These are phyloP conservation scores for Lactarius hatsudake DNA, from an alignment of 768 basidiomycete species.

Conservation along the genomic window DNA sequence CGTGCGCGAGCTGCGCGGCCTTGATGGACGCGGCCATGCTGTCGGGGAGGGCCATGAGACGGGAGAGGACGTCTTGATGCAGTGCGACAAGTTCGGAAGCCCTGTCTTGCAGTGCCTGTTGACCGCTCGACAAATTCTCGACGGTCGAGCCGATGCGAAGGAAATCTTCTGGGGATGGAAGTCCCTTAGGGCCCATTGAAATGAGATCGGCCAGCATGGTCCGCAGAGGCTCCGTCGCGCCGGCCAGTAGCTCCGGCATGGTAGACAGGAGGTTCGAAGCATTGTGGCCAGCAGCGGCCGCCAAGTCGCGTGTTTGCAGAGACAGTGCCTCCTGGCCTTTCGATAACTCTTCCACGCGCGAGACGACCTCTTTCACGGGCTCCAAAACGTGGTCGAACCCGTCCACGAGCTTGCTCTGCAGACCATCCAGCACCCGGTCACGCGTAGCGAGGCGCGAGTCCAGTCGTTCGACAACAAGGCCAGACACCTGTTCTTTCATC, in stretches of 20 bases:
- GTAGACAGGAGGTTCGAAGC: conserved; percentile 42
- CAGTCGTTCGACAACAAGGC: conserved; percentile 81
- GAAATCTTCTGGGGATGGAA: conserved; percentile 33
- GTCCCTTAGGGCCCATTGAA: conserved; percentile 26
- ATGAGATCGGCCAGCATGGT: conserved; percentile 31
- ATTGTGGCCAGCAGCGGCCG: conserved; percentile 39
- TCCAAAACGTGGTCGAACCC: conserved; percentile 46
- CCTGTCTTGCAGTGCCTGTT: conserved; percentile 47
- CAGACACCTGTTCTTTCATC: conserved; percentile 87
- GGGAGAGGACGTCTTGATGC: conserved; percentile 52
- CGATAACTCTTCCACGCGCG: conserved; percentile 41
- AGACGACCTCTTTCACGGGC: conserved; percentile 42
- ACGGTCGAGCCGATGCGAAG: conserved; percentile 47
- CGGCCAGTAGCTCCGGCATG: conserved; percentile 47
- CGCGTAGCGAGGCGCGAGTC: conserved; percentile 78
- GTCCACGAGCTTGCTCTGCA: conserved; percentile 56
- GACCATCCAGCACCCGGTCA: conserved; percentile 61
- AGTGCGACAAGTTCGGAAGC: conserved; percentile 49
- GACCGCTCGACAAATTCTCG: conserved; percentile 50
- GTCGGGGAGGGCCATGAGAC: conserved; percentile 58
- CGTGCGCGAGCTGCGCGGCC: conserved; percentile 57
- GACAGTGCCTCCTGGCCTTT: conserved; percentile 44
- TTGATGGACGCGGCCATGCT: conserved; percentile 51
- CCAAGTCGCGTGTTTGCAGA: conserved; percentile 39
- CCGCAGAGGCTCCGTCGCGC: conserved; percentile 45